Conservation (phyloP, 495 filamentous ascomycete species). For the Neurospora hispaniola region DNA sequence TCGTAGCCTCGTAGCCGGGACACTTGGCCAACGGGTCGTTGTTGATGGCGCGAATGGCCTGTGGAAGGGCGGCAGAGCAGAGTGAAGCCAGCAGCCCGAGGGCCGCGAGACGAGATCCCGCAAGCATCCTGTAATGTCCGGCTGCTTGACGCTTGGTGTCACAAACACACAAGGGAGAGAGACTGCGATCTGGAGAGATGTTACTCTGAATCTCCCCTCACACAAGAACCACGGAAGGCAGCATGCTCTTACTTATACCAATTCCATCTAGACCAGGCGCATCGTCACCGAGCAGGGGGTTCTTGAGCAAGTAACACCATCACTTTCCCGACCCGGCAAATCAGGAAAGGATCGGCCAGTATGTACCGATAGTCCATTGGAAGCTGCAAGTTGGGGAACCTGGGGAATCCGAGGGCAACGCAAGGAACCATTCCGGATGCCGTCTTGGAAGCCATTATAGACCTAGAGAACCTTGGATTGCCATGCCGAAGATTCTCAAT, state of each 20-base stretch:
- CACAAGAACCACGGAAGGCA: not conserved
- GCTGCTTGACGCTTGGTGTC: not conserved
- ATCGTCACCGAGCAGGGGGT: not conserved
- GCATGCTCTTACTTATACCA: not conserved
- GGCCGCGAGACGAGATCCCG: slow-evolving; percentile 5
- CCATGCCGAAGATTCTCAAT: not conserved
- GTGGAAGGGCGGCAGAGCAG: slow-evolving; percentile 6
- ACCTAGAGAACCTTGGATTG: not conserved
- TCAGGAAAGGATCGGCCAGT: not conserved
- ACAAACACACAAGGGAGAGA: not conserved
- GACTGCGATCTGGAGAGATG: not conserved
- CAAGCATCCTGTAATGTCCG: slow-evolving; percentile 6
- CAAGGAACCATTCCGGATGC: not conserved
- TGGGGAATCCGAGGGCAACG: not conserved
- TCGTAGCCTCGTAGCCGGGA: slow-evolving; percentile 62
- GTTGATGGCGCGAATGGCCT: not conserved
- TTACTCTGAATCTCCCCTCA: not conserved
- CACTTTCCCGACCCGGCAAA: not conserved
- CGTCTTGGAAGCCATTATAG: not conserved
- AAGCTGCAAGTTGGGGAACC: not conserved
- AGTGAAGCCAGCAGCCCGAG: slow-evolving; percentile 12
- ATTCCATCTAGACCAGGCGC: not conserved
- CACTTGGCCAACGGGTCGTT: slow-evolving; percentile 34
- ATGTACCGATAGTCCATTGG: not conserved
- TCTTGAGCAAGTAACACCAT: not conserved